Base-by-base conservation (phyloP, 83 land plant genomes). In the Picea abies region DNA sequence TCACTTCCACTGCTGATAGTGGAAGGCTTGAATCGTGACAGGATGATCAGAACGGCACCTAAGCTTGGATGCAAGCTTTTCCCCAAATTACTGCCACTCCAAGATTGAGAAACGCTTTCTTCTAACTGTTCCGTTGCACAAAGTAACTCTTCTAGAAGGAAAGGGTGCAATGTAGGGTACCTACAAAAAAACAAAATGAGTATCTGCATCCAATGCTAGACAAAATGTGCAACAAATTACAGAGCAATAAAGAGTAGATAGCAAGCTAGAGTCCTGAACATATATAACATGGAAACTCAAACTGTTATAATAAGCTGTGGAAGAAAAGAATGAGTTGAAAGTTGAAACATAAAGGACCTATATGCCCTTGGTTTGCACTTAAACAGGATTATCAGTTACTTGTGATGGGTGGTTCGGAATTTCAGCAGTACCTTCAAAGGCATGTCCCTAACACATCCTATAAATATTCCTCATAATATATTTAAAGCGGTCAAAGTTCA, bases 11-110 rank as follows among this genome's bases (percentile, higher is more conserved):
- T 81, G 76, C 89, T 88, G 66, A 96, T 89, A 39, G 86, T 67
- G 26, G 99, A 96, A 63, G 99, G 98, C 84, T 94, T 98, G 75
- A 98, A 91, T 39, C 99, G 92, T 25, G 97, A 94, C 49, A 98
- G 79, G 68, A 98, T 96, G 80, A 98, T 96, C 26, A 98, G 91
- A 82, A 98, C 87, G 6, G 99, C 98, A 72, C 93, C 96, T 84
- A 98, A 89, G 86, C 99, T 98, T 39, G 99, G 99, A 79, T 98
- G 99, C 22, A 98, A 86, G 72, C 83, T 91, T 71, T 87, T 94
- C 81, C 88, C 86, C 58, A 97, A 81, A 29, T 58, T 63, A 80
- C 84, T 85, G 62, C 82, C 73, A 80, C 80, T 73, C 35, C 84
- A 71, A 76, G 85, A 62, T 72, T 80, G 70, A 37, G 85, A 80